phyloP scores from a whole-genome alignment of 164 flowering plant genomes.

The Vitis cinerea region DNA sequence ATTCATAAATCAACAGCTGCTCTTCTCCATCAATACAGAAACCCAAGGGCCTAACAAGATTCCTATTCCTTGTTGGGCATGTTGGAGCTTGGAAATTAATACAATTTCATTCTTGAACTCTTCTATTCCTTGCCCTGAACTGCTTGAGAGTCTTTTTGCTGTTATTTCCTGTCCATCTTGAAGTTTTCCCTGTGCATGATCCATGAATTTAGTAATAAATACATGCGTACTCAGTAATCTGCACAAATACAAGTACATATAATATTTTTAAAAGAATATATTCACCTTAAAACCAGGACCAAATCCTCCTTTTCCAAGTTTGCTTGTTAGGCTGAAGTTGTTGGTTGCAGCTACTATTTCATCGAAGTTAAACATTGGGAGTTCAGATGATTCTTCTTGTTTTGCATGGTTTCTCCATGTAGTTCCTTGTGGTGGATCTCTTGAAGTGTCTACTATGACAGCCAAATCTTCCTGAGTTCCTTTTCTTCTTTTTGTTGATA shows the following conservation, averaged over 20 bases:
- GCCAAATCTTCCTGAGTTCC: no score
- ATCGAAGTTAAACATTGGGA: neutral
- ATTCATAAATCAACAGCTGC: slow-evolving; percentile 3
- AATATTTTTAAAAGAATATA: neutral
- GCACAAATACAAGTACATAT: neutral
- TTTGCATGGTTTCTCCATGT: neutral
- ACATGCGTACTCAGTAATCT: neutral
- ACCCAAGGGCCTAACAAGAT: slow-evolving; percentile 20
- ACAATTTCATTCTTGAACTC: slow-evolving; percentile 17
- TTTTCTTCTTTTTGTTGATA: no score
- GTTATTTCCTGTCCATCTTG: slow-evolving; percentile 13
- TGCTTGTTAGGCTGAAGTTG: slow-evolving; percentile 6
- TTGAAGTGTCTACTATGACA: no score
- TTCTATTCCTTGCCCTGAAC: slow-evolving; percentile 12
- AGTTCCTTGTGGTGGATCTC: no score
- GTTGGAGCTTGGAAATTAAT: slow-evolving; percentile 18
- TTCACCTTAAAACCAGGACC: slow-evolving; percentile 15
- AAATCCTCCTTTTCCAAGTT: slow-evolving; percentile 16
- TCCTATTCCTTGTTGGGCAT: neutral
- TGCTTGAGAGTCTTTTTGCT: slow-evolving; percentile 12
- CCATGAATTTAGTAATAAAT: neutral
- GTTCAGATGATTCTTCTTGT: neutral
- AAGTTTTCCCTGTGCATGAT: slow-evolving; percentile 10
- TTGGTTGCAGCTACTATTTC: slow-evolving; percentile 3
- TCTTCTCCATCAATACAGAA: slow-evolving; percentile 16